These are phyloP conservation scores for Arachis hypogaea DNA, from an alignment of 306 rosid species.

Conservation along the genomic window DNA sequence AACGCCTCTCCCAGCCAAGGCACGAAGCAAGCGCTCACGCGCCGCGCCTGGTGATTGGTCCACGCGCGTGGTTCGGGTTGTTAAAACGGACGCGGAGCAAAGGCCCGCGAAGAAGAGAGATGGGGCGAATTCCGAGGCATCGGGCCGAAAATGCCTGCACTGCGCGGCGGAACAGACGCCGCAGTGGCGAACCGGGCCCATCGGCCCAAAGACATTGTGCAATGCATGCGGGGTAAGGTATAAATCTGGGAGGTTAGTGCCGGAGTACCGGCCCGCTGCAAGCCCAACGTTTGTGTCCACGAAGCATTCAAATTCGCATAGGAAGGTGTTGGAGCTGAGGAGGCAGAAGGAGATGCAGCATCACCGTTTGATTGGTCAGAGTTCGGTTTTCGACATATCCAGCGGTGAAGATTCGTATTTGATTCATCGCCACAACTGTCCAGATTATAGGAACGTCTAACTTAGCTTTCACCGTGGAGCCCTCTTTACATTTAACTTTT, in stretches of 20 bases:
- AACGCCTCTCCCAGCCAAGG: slow-evolving; percentile 86
- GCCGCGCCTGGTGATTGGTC: slow-evolving; percentile 95
- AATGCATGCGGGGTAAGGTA: slow-evolving; percentile 76
- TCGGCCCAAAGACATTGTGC: slow-evolving; percentile 77
- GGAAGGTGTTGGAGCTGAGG: slow-evolving; percentile 74
- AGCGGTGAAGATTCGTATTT: slow-evolving; percentile 80
- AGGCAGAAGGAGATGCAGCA: slow-evolving; percentile 68
- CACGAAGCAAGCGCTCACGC: slow-evolving; percentile 95
- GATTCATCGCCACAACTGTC: slow-evolving; percentile 59
- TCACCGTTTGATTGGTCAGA: slow-evolving; percentile 9
- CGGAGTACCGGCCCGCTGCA: slow-evolving; percentile 76
- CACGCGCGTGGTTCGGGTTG: slow-evolving; percentile 81
- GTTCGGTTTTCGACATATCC: slow-evolving; percentile 72
- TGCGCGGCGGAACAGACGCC: slow-evolving; percentile 74
- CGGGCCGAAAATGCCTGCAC: slow-evolving; percentile 66
- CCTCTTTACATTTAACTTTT: slow-evolving; percentile 31
- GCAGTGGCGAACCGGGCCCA: slow-evolving; percentile 78
- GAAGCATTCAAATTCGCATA: slow-evolving; percentile 70
- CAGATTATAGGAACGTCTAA: slow-evolving; percentile 63
- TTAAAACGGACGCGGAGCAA: background rate
- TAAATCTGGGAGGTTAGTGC: slow-evolving; percentile 68
- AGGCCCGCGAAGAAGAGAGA: slow-evolving; percentile 54
- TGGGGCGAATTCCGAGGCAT: slow-evolving; percentile 36
- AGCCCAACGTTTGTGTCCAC: slow-evolving; percentile 68
- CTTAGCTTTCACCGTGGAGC: slow-evolving; percentile 40